Percentiles rank a stretch among this genome's conserved stretches.
phyloP scores from a whole-genome alignment of 2,329 filamentous ascomycete species.

The Emmonsiellopsis sp. region DNA sequence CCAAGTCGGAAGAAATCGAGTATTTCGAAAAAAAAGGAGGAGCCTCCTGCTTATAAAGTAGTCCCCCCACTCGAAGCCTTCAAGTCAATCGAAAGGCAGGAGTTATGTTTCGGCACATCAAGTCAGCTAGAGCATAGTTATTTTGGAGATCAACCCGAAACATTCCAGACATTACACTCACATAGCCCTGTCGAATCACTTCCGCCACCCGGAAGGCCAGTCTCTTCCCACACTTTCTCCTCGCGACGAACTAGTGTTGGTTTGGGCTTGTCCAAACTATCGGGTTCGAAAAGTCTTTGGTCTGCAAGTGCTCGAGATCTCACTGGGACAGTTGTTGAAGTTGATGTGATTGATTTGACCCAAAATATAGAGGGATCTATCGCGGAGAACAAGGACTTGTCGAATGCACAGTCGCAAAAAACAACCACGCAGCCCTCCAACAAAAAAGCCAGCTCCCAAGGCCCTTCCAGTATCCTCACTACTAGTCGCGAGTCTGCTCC shows the following conservation, averaged over 20 bases:
- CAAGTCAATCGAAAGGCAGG: conserved; percentile 57
- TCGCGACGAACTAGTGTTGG: background rate
- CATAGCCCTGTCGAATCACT: background rate
- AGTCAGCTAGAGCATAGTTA: conserved; percentile 71
- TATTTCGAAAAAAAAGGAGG: conserved; percentile 15
- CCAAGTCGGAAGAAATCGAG: conserved; percentile 1
- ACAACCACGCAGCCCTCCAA: too few species aligned
- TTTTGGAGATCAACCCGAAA: conserved; percentile 49
- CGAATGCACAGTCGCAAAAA: too few species aligned
- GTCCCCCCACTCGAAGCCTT: conserved; percentile 62
- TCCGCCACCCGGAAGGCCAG: conserved; percentile 9
- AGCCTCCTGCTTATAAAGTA: conserved; percentile 49
- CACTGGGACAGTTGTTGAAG: conserved; percentile 55
- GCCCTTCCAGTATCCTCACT: too few species aligned
- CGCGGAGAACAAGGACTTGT: too few species aligned
- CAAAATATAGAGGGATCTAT: conserved; percentile 25
- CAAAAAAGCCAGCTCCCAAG: too few species aligned
- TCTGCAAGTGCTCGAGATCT: conserved; percentile 58
- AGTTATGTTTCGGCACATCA: conserved; percentile 77
- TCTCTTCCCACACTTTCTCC: background rate
- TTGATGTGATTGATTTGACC: conserved; percentile 53
- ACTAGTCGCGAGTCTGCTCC: background rate
- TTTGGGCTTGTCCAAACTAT: conserved; percentile 15
- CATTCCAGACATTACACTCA: conserved; percentile 37
- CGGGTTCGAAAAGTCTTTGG: conserved; percentile 51